Evolutionary conservation across 441 rosid species (phyloP), one percentile per base, ranked within the genome.

Genomic region (Pelargonium australe): DNA sequence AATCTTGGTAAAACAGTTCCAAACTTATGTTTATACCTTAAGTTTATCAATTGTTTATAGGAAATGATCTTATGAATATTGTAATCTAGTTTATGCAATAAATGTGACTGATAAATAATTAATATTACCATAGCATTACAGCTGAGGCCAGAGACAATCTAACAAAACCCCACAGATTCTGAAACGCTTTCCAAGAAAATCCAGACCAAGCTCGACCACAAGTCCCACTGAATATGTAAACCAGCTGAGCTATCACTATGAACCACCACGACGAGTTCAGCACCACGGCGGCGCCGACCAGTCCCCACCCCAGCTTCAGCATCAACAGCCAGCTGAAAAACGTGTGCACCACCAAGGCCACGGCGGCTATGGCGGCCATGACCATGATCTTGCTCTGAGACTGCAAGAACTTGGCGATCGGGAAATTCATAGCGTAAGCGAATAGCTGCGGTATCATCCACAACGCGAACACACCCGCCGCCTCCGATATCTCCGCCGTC

Each of bases 361-460:
- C 72, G 2, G 51, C 72, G 4, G 72, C 51, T 7, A 45, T 45
- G 12, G 11, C 51, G 51, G 51, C 51, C 51, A 44, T 44, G 49
- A 44, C 49, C 49, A 44, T 44, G 49, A 44, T 44, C 49, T 44
- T 44, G 49, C 49, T 44, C 49, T n/a, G n/a, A n/a, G n/a, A 28
- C 72, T 79, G 83, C 45, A 82, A 58, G 72, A 82, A 82, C 76
- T 82, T 83, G 4, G 74, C 75, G 14, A 79, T 78, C 0, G 86
- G 86, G 57, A 76, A 83, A 53, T 78, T 80, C 2, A 76, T 4
- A 0, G 82, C 80, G 31, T 80, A 83, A 1, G 79, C 79, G 34
- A 78, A 82, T 6, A 82, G 65, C 65, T 82, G 85, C 1, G 85
- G 85, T 28, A 82, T 70, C 85, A 80, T 78, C 81, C 80, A 80